Evolutionary conservation across 2,329 filamentous ascomycete species (phyloP).

Genomic region (Mollisia scopiformis): DNA sequence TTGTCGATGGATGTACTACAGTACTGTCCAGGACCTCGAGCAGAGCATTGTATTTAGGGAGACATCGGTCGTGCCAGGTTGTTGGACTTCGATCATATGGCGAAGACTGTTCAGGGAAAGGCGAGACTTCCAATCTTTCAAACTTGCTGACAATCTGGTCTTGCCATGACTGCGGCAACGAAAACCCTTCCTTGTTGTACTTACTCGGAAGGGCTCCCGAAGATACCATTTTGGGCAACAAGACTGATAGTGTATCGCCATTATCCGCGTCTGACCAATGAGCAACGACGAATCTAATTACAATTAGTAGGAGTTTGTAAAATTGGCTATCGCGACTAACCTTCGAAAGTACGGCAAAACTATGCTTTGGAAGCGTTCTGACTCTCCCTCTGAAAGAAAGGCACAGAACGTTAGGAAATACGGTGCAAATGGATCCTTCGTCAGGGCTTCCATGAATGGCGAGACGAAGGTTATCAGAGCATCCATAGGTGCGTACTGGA

Average conservation of each 20-base stretch:
- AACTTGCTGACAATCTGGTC: slow-evolving; percentile 73
- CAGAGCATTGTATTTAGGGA: slow-evolving; percentile 70
- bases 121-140: slow-evolving; percentile 63
- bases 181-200: slow-evolving; percentile 55
- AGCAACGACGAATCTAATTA: slow-evolving; percentile 72
- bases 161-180: slow-evolving; percentile 70
- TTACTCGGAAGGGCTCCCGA: slow-evolving; percentile 56
- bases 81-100: slow-evolving; percentile 62
- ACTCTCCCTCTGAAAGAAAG: slow-evolving; percentile 74
- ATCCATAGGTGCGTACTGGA: slow-evolving; percentile 80
- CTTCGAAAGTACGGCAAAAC: slow-evolving; percentile 81
- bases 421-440: slow-evolving; percentile 64
- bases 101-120: slow-evolving; percentile 65
- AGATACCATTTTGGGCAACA: slow-evolving; percentile 67
- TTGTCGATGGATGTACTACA: slow-evolving; percentile 66
- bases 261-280: slow-evolving; percentile 71
- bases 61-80: slow-evolving; percentile 63
- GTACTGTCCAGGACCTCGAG: slow-evolving; percentile 65
- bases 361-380: slow-evolving; percentile 76
- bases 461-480: slow-evolving; percentile 72
- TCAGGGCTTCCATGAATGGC: slow-evolving; percentile 66
- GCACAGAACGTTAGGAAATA: slow-evolving; percentile 88
- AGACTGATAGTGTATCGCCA: slow-evolving; percentile 69
- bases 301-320: too few species aligned
- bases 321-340: too few species aligned